These are phyloP conservation scores for Paecilomyces dactylethromorphus DNA, from an alignment of 2,329 filamentous ascomycete species.

Conservation along the genomic window DNA sequence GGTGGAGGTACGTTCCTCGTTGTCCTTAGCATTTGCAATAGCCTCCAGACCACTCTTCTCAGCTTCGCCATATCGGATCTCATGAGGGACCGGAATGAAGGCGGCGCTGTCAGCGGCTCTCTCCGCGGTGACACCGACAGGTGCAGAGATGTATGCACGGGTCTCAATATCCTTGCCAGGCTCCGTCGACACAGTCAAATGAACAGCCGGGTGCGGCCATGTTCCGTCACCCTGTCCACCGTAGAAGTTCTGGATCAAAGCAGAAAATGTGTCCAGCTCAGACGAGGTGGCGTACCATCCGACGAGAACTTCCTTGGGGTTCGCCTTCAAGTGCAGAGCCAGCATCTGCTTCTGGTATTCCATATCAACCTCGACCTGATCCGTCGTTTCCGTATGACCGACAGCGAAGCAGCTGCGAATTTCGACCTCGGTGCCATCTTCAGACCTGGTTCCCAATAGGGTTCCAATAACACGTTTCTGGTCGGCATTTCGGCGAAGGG, in stretches of 20 bases:
- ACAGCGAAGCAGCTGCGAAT: slow-evolving; percentile 96
- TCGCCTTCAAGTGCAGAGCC: slow-evolving; percentile 84
- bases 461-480: slow-evolving; percentile 96
- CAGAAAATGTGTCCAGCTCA: slow-evolving; percentile 97
- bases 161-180: slow-evolving; percentile 84
- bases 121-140: slow-evolving; percentile 91
- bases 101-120: slow-evolving; percentile 92
- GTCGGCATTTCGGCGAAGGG: slow-evolving; percentile 82
- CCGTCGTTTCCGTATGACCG: slow-evolving; percentile 94
- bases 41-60: slow-evolving; percentile 74
- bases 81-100: slow-evolving; percentile 95
- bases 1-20: slow-evolving; percentile 64
- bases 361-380: slow-evolving; percentile 99
- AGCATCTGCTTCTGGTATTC: slow-evolving; percentile 99
- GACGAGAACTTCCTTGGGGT: slow-evolving; percentile 86
- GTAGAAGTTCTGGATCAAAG: slow-evolving; percentile 99
- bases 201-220: slow-evolving; percentile 93
- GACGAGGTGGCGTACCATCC: slow-evolving; percentile 98
- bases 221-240: slow-evolving; percentile 93
- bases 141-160: slow-evolving; percentile 88
- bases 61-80: slow-evolving; percentile 79
- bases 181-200: slow-evolving; percentile 88
- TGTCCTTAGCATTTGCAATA: slow-evolving; percentile 73
- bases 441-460: slow-evolving; percentile 82
- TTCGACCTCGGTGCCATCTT: slow-evolving; percentile 95